Evolutionary conservation across 345 rosid genomes (phyloP).

Genomic region (Hibiscus trionum): DNA sequence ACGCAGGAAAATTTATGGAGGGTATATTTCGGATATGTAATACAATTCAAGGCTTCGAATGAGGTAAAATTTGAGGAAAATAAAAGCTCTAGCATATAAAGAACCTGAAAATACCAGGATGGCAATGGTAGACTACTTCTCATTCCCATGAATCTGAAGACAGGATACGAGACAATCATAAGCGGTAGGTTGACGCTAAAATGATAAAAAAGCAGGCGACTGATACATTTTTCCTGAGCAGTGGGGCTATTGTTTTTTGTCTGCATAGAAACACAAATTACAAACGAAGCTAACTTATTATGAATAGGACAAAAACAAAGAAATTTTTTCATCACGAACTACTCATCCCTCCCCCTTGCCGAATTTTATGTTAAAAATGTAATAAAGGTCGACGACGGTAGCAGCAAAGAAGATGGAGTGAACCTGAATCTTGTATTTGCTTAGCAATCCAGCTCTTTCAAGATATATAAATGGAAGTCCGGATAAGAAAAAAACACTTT

Average conservation of each 20-base stretch:
- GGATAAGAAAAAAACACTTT: conserved; percentile 81
- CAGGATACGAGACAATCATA: conserved; percentile 77
- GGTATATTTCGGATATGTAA: not conserved
- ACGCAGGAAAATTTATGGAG: conserved; percentile 32
- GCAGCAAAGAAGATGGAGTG: conserved; percentile 20
- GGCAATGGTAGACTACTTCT: conserved; percentile 85
- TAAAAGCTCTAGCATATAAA: conserved; percentile 36
- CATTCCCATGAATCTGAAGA: conserved; percentile 97
- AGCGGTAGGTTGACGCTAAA: conserved; percentile 84
- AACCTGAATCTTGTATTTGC: conserved; percentile 91
- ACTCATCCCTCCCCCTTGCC: not conserved
- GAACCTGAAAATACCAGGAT: conserved; percentile 99
- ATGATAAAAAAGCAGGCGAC: conserved; percentile 71
- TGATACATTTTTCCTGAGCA: conserved; percentile 90
- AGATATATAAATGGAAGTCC: conserved; percentile 84
- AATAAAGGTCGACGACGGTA: not conserved
- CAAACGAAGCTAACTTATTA: not conserved
- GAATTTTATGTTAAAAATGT: conserved; percentile 24
- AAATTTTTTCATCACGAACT: not conserved
- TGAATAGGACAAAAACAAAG: conserved; percentile 31
- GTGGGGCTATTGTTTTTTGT: conserved; percentile 67
- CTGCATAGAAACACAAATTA: conserved; percentile 39
- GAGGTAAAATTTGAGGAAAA: conserved; percentile 19
- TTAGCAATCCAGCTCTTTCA: conserved; percentile 78
- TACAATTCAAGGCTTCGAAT: conserved; percentile 5